A percentile compares a stretch with the other conserved stretches of the same genome.
phyloP scores from a whole-genome alignment of 371 early-diverging fungal genomes.

The Vavraia culicis region DNA sequence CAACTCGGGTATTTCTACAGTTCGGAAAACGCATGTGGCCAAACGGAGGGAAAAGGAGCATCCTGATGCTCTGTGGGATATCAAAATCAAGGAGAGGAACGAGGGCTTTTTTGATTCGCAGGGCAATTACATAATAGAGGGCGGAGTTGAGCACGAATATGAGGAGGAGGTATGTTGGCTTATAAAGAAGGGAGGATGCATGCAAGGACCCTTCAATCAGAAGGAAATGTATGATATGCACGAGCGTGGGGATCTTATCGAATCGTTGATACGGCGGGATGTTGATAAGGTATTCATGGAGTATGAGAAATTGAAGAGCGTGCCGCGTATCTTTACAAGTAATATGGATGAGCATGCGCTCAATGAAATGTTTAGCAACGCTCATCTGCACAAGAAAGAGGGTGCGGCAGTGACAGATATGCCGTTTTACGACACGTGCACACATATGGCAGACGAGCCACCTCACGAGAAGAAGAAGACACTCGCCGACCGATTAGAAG shows the following conservation, averaged over 20 bases:
- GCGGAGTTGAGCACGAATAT: not conserved
- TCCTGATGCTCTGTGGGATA: slow-evolving; percentile 8
- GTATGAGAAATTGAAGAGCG: slow-evolving; percentile 8
- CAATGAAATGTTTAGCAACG: not conserved
- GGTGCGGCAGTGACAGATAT: not conserved
- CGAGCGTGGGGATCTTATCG: not conserved
- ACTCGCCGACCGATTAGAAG: not conserved
- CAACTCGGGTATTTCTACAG: no score
- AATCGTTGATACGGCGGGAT: slow-evolving; percentile 20
- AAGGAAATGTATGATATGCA: slow-evolving; percentile 14
- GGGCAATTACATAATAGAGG: slow-evolving; percentile 8
- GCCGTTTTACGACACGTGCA: not conserved
- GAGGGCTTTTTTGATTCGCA: slow-evolving; percentile 6
- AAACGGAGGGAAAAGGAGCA: not conserved
- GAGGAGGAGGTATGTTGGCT: slow-evolving; percentile 8
- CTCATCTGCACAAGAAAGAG: not conserved
- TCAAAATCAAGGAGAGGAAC: slow-evolving; percentile 3
- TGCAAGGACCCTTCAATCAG: slow-evolving; percentile 28
- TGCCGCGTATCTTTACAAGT: not conserved
- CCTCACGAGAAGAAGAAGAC: not conserved
- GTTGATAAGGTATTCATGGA: slow-evolving; percentile 28
- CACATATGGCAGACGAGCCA: not conserved
- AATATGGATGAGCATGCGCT: not conserved
- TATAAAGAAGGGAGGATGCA: not conserved
- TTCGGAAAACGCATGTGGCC: no score